Evolutionary conservation across 345 rosid species (phyloP), one percentile per base, ranked within the genome.

Genomic region (Citrus trifoliata): DNA sequence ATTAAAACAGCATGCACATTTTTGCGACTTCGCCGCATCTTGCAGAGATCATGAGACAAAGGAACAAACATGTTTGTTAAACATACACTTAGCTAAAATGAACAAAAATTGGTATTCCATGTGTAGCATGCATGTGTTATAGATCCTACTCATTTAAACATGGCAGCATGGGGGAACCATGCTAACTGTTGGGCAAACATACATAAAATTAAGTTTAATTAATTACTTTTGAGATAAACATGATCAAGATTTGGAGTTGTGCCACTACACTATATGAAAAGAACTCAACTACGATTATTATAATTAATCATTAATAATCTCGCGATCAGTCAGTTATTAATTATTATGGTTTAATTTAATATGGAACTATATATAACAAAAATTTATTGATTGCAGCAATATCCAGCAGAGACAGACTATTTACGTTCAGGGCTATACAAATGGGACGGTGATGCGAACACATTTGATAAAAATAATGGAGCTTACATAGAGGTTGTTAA

Each of bases 361-460:
- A 14, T 24, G 24, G 16, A 40, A 40, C 22, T 14, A 16, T 16
- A 2, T 28, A 2, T 72, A 14, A 28, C 22, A 10, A 60, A 55
- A 16, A 7, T 61, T 67, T 22, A 27, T 46, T 61, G 19, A 32
- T 40, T 65, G 63, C 85, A 95, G 99, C 82, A 89, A 24, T 95
- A 91, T 76, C 80, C 81, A 65, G 94, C 88, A 58, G 90, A 85
- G 81, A 81, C 89, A 5, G 86, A 88, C 1, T 86, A 83, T 70
- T 80, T 90, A 62, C 84, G 80, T 37, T 93, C 98, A 48, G 82
- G 91, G 58, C 88, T 95, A 10, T 91, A 89, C 82, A 88, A 87
- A 78, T 95, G 99, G 99, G 98, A 71, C 30, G 98, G 99, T 1
- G 97, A 93, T 77, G 99, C 95, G 8, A 77, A 79, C 79, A 70